A percentile compares a stretch with the other conserved stretches of the same genome.
These are phyloP conservation scores for Phytophthora megakarya DNA, from an alignment of 352 stramenopile genomes.

Conservation along the genomic window DNA sequence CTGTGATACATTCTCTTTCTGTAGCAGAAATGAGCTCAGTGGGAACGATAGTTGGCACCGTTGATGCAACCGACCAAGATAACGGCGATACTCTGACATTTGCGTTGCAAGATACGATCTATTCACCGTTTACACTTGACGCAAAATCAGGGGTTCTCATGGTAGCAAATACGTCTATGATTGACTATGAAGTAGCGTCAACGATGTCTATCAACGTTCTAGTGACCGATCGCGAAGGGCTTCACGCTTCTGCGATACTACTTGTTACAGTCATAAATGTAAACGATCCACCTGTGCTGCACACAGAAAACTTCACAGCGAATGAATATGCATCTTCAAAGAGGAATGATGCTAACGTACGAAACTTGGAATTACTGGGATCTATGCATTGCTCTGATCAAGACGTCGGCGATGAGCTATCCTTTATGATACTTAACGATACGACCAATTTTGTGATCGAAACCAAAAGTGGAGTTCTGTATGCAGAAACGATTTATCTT, in stretches of 20 bases:
- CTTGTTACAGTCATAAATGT: conserved; percentile 17
- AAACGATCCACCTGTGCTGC: conserved; percentile 29
- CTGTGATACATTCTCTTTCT: background rate
- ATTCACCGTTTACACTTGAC: conserved; percentile 21
- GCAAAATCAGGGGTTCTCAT: conserved; percentile 9
- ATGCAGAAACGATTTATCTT: conserved; percentile 40
- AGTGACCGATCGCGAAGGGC: conserved; percentile 24
- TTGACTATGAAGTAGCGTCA: conserved; percentile 28
- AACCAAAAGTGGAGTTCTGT: conserved; percentile 46
- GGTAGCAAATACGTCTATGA: conserved; percentile 13
- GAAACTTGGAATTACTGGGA: conserved; percentile 38
- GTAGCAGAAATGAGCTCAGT: conserved; percentile 40
- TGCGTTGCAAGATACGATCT: background rate
- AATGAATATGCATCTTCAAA: conserved; percentile 17
- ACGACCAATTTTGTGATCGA: conserved; percentile 38
- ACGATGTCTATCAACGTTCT: conserved; percentile 13
- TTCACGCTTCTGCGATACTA: conserved; percentile 16
- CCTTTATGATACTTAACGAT: conserved; percentile 36
- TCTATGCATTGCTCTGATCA: conserved; percentile 55
- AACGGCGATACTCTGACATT: conserved; percentile 21
- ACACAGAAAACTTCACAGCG: conserved; percentile 30
- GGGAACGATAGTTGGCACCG: conserved; percentile 20
- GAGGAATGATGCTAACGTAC: background rate
- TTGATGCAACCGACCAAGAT: conserved; percentile 28
- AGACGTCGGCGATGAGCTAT: conserved; percentile 44